phyloP scores from a whole-genome alignment of 306 rosid genomes.

The Elaeagnus macrophylla region DNA sequence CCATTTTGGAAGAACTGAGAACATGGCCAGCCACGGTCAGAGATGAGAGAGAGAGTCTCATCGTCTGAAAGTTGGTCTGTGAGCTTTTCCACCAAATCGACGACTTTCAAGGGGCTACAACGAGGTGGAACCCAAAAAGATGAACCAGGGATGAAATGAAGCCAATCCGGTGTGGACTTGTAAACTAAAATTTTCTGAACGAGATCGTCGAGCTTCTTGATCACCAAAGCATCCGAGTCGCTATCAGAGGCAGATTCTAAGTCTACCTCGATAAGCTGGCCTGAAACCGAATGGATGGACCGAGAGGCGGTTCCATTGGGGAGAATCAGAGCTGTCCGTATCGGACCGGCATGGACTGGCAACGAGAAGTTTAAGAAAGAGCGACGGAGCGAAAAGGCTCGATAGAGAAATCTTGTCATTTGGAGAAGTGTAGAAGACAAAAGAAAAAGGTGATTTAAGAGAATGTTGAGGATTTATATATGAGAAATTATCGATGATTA shows the following conservation, averaged over 20 bases:
- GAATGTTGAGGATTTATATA: no score
- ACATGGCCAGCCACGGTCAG: slow-evolving; percentile 57
- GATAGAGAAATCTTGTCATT: no score
- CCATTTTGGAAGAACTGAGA: slow-evolving; percentile 35
- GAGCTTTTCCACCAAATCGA: slow-evolving; percentile 35
- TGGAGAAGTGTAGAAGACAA: no score
- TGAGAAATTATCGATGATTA: no score
- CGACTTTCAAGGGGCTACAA: slow-evolving; percentile 23
- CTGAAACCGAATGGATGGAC: slow-evolving; percentile 29
- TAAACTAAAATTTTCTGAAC: slow-evolving; percentile 47
- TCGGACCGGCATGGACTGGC: no score
- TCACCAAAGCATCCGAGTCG: slow-evolving; percentile 35
- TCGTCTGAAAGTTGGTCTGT: slow-evolving; percentile 26
- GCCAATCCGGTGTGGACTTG: slow-evolving; percentile 68
- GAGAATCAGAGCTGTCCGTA: not conserved
- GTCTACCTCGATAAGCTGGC: slow-evolving; percentile 42
- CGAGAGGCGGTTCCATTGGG: slow-evolving; percentile 24
- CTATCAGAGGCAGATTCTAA: slow-evolving; percentile 23
- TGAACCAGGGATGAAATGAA: slow-evolving; percentile 74
- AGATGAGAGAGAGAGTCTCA: slow-evolving; percentile 38
- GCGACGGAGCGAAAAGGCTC: no score
- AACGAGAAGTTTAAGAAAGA: no score
- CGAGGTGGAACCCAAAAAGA: slow-evolving; percentile 95
- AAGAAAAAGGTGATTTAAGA: no score
- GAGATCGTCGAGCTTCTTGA: slow-evolving; percentile 52